Conservation (phyloP, 495 filamentous ascomycete species). For the Tricharina praecox region DNA sequence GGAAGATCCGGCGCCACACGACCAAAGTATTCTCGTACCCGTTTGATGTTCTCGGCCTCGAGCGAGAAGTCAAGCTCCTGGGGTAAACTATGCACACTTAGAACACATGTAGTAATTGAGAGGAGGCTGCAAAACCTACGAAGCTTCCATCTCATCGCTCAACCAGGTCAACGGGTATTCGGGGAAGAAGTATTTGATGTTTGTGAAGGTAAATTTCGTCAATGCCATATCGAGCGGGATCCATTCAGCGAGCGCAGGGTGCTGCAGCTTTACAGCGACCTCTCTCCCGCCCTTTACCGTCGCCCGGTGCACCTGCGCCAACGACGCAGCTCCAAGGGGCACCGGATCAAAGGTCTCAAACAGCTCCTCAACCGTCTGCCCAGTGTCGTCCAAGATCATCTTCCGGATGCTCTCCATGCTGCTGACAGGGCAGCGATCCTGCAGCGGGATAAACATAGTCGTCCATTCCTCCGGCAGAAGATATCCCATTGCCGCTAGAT, state of each 20-base stretch:
- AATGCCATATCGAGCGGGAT: constrained; percentile 72
- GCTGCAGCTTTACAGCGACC: constrained; percentile 97
- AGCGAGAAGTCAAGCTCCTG: constrained; percentile 78
- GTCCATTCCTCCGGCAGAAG: constrained; percentile 90
- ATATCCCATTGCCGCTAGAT: constrained; percentile 89
- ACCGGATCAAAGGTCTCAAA: constrained; percentile 65
- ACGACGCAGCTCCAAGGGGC: constrained; percentile 75
- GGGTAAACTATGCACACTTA: constrained; percentile 36
- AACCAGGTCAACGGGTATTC: constrained; percentile 97
- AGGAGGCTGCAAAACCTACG: constrained; percentile 25
- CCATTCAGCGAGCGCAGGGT: constrained; percentile 83
- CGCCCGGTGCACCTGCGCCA: constrained; percentile 92
- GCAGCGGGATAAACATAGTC: constrained; percentile 83
- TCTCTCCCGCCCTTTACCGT: constrained; percentile 65
- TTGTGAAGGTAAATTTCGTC: constrained; percentile 76
- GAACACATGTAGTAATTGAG: background rate
- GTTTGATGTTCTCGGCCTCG: constrained; percentile 73
- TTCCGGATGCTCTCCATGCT: constrained; percentile 70
- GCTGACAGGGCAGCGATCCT: constrained; percentile 89
- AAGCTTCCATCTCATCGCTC: constrained; percentile 77
- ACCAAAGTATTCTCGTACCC: constrained; percentile 62
- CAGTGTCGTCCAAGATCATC: constrained; percentile 76
- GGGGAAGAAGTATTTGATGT: constrained; percentile 81
- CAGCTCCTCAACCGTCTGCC: constrained; percentile 55
- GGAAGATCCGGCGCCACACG: constrained; percentile 38